Evolutionary conservation across 768 basidiomycete genomes (phyloP).

Genomic region (Pulveroboletus sp.): DNA sequence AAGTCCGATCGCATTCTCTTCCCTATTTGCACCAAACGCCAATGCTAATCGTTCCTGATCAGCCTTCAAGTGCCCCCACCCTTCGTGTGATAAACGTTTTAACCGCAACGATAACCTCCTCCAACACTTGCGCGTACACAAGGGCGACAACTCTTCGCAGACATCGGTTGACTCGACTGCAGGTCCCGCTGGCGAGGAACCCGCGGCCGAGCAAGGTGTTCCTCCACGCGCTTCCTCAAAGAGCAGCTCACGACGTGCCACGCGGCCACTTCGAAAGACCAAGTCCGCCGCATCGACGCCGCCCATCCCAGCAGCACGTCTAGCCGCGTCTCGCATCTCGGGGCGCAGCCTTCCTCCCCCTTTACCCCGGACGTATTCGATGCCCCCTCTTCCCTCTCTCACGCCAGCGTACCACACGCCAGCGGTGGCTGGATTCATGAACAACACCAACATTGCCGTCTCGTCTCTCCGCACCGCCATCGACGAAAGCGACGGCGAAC

Average conservation of each 20-base stretch:
- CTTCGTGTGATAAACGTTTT: constrained; percentile 68
- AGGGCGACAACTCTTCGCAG: constrained; percentile 36
- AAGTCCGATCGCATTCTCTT: constrained; percentile 32
- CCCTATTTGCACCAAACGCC: constrained; percentile 11
- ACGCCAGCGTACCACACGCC: constrained; percentile 27
- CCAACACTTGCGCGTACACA: constrained; percentile 75
- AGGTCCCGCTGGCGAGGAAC: constrained; percentile 26
- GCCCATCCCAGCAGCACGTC: constrained; percentile 31
- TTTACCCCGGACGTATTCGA: constrained; percentile 32
- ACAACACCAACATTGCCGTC: constrained; percentile 35
- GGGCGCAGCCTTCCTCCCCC: constrained; percentile 30
- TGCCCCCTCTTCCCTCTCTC: constrained; percentile 32
- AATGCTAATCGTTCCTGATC: constrained; percentile 26
- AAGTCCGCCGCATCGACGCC: constrained; percentile 36
- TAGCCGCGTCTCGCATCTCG: constrained; percentile 32
- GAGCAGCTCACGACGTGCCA: constrained; percentile 23
- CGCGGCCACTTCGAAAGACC: constrained; percentile 33
- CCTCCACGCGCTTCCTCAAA: constrained; percentile 26
- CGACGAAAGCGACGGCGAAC: constrained; percentile 34
- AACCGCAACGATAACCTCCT: constrained; percentile 79
- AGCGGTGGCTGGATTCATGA: constrained; percentile 28
- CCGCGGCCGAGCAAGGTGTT: constrained; percentile 12
- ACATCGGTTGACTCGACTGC: constrained; percentile 30
- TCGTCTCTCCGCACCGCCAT: constrained; percentile 34
- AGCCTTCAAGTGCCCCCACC: constrained; percentile 74